These are phyloP conservation scores for Amaranthus tricolor DNA, from an alignment of 179 eudicot genomes.

Conservation along the genomic window DNA sequence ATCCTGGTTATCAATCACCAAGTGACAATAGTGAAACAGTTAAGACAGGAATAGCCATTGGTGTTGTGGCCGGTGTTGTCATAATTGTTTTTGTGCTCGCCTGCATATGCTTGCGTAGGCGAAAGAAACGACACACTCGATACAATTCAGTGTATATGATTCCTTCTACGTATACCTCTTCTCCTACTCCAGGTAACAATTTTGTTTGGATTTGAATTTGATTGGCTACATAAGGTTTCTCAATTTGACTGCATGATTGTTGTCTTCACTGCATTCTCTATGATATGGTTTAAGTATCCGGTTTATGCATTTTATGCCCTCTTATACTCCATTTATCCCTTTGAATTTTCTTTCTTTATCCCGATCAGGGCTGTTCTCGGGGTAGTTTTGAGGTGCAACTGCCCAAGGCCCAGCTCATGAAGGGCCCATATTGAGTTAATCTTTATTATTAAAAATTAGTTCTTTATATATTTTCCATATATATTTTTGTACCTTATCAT, in stretches of 20 bases:
- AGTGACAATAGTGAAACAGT: conserved; percentile 14
- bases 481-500: too few relatives aligned
- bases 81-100: conserved; percentile 49
- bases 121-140: conserved; percentile 44
- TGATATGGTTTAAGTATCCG: neutral
- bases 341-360: neutral
- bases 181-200: conserved; percentile 64
- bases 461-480: too few relatives aligned
- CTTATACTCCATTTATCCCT: neutral
- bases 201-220: conserved; percentile 12
- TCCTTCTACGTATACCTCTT: conserved; percentile 73
- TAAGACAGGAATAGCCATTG: conserved; percentile 50
- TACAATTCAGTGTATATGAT: conserved; percentile 40
- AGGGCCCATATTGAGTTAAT: too few relatives aligned
- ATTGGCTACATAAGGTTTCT: neutral
- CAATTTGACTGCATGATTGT: neutral
- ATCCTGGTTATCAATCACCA: conserved; percentile 12
- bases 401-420: too few relatives aligned
- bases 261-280: neutral
- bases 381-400: too few relatives aligned
- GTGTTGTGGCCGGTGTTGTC: conserved; percentile 50
- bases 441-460: too few relatives aligned
- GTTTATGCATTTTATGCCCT: conserved; percentile 2
- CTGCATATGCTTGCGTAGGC: conserved; percentile 47
- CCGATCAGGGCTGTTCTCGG: too few relatives aligned